These are phyloP conservation scores for Aureobasidium sp. DNA, from an alignment of 2,329 filamentous ascomycete genomes.

Conservation along the genomic window DNA sequence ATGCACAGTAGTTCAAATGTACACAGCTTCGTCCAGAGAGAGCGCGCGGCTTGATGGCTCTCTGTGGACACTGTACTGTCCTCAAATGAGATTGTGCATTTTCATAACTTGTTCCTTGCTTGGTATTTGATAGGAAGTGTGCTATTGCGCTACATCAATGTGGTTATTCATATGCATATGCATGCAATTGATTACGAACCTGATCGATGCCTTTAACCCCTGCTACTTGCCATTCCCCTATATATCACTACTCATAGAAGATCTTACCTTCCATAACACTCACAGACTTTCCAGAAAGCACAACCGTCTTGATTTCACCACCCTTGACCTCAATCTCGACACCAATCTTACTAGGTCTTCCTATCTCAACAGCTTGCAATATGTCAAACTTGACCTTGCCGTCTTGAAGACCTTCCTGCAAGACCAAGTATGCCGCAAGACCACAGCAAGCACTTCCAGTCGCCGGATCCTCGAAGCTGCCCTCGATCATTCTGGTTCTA, in stretches of 20 bases:
- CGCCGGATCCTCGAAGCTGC: slow-evolving; percentile 40
- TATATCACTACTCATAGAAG: slow-evolving; percentile 11
- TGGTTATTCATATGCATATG: too few species aligned
- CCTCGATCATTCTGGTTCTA: slow-evolving; percentile 54
- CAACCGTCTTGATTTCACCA: slow-evolving; percentile 32
- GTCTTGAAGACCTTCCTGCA: slow-evolving; percentile 28
- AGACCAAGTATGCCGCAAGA: slow-evolving; percentile 36
- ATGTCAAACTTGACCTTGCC: slow-evolving; percentile 32
- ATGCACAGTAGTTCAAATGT: too few species aligned
- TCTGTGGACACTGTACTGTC: too few species aligned
- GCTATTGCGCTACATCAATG: too few species aligned
- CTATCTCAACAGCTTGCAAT: slow-evolving; percentile 45
- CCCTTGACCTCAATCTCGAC: slow-evolving; percentile 35
- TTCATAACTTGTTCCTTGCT: too few species aligned
- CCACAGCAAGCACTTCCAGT: slow-evolving; percentile 44
- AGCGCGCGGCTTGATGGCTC: too few species aligned
- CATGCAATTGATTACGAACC: too few species aligned
- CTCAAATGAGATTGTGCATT: too few species aligned
- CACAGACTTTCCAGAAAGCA: slow-evolving; percentile 36
- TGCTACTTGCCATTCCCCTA: too few species aligned
- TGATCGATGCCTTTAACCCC: too few species aligned
- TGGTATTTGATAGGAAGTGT: too few species aligned
- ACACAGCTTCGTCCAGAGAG: too few species aligned
- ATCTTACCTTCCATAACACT: slow-evolving; percentile 33
- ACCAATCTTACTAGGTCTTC: slow-evolving; percentile 40